A percentile compares a stretch with the other conserved stretches of the same genome.
Evolutionary conservation across 192 early-diverging fungal genomes (phyloP).

Genomic region (Gryganskiella cystojenkinii): DNA sequence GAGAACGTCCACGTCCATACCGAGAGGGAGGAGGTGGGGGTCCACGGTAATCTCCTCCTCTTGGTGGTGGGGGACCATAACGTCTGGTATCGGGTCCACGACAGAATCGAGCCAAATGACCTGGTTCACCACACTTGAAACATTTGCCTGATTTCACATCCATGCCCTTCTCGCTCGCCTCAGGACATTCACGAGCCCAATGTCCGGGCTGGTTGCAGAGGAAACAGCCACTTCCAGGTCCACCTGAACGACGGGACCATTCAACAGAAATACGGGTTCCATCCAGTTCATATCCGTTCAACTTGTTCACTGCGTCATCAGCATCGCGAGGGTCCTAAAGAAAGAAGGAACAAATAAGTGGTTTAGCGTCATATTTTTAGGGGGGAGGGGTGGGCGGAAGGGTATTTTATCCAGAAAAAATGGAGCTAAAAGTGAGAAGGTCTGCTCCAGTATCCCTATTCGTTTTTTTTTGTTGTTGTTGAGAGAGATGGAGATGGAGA

Average conservation of each 20-base stretch:
- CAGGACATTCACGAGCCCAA: slow-evolving; percentile 66
- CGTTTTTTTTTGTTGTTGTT: neutral
- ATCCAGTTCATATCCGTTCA: slow-evolving; percentile 65
- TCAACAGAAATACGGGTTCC: slow-evolving; percentile 62
- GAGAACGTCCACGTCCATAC: slow-evolving; percentile 53
- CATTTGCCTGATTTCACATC: slow-evolving; percentile 66
- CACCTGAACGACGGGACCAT: slow-evolving; percentile 60
- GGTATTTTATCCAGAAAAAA: neutral
- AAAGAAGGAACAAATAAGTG: neutral
- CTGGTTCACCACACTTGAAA: slow-evolving; percentile 64
- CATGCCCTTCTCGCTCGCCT: slow-evolving; percentile 65
- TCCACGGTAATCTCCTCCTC: slow-evolving; percentile 53
- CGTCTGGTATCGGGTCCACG: slow-evolving; percentile 38
- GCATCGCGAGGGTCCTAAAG: slow-evolving; percentile 62
- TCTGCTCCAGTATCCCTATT: neutral
- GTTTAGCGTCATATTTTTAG: too few relatives aligned
- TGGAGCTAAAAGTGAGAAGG: neutral
- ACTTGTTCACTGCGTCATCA: slow-evolving; percentile 60
- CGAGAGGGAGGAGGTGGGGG: slow-evolving; percentile 45
- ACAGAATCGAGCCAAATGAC: slow-evolving; percentile 64
- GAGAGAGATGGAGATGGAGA: too few relatives aligned
- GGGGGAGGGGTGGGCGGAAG: too few relatives aligned
- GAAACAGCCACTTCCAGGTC: slow-evolving; percentile 64
- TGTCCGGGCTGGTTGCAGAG: slow-evolving; percentile 62
- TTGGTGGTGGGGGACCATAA: slow-evolving; percentile 13